Evolutionary conservation across 2,329 filamentous ascomycete species (phyloP).

Genomic region (Penicillium concentricum): DNA sequence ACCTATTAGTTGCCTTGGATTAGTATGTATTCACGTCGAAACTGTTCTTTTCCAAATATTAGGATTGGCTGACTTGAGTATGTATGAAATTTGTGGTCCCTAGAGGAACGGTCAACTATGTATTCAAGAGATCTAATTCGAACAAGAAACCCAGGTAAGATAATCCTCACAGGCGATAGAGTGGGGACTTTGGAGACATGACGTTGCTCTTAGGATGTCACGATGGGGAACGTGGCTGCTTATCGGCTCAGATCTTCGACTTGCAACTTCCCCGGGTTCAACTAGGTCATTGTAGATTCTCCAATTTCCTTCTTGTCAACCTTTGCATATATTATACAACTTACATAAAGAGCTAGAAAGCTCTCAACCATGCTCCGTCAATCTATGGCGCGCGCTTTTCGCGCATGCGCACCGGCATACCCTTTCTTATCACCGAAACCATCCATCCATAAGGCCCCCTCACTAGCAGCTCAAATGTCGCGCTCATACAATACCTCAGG

Average conservation of each 20-base stretch:
- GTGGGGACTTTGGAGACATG: neutral
- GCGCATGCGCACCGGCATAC: neutral
- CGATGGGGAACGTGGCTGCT: neutral
- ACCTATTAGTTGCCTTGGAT: neutral
- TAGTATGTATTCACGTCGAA: neutral
- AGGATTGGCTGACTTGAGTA: too few relatives aligned
- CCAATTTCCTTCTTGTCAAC: neutral
- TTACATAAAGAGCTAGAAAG: neutral
- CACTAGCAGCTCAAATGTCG: neutral
- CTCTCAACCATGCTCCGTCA: neutral
- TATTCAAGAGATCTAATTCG: neutral
- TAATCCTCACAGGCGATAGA: neutral
- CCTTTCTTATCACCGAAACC: slow-evolving; percentile 2
- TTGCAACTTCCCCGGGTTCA: neutral
- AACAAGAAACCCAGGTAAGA: neutral
- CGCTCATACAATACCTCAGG: neutral
- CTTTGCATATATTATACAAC: too few relatives aligned
- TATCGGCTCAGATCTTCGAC: neutral
- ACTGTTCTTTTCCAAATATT: neutral
- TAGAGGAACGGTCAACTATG: neutral
- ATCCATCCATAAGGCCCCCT: neutral
- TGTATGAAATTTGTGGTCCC: too few relatives aligned
- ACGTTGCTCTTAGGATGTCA: neutral
- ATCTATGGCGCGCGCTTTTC: slow-evolving; percentile 3
- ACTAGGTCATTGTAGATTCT: neutral